A percentile compares a stretch with the other conserved stretches of the same genome.
Conservation (phyloP, 805 yeast genomes). For the Kluyveromyces siamensis region DNA sequence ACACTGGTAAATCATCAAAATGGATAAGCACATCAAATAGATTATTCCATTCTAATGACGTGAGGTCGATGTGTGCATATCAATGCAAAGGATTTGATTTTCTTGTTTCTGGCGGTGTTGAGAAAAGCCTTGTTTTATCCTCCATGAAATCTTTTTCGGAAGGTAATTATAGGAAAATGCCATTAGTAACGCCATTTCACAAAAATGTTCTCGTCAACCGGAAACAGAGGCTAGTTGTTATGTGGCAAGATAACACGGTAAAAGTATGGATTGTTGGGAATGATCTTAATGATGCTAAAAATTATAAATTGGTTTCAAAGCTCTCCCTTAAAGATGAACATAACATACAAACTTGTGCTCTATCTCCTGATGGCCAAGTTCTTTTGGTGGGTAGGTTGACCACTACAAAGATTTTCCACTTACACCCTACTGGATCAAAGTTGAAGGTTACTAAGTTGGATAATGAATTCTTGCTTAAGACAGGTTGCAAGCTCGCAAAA, state of each 20-base stretch:
- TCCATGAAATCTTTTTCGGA: slow-evolving; percentile 58
- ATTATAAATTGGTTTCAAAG: slow-evolving; percentile 51
- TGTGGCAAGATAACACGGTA: slow-evolving; percentile 77
- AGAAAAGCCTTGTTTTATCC: slow-evolving; percentile 53
- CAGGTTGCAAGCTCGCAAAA: slow-evolving; percentile 48
- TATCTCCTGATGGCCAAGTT: slow-evolving; percentile 56
- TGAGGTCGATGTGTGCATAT: slow-evolving; percentile 63
- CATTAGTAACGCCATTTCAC: slow-evolving; percentile 46
- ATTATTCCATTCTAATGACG: slow-evolving; percentile 77
- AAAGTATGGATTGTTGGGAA: slow-evolving; percentile 65
- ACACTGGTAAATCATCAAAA: slow-evolving; percentile 28
- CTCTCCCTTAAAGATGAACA: slow-evolving; percentile 66
- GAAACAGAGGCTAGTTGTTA: slow-evolving; percentile 43
- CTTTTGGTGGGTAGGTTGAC: slow-evolving; percentile 66
- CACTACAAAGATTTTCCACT: slow-evolving; percentile 57
- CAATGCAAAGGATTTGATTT: slow-evolving; percentile 62
- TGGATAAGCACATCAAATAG: slow-evolving; percentile 77
- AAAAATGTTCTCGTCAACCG: slow-evolving; percentile 44
- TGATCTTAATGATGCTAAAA: slow-evolving; percentile 18
- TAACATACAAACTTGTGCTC: slow-evolving; percentile 57
- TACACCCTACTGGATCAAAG: slow-evolving; percentile 36
- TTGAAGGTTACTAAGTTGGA: slow-evolving; percentile 46
- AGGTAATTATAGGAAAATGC: slow-evolving; percentile 63
- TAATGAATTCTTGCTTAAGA: slow-evolving; percentile 28
- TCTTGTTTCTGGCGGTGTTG: slow-evolving; percentile 79